Conservation (phyloP, 257 asterid genomes). For the Catharanthus roseus region DNA sequence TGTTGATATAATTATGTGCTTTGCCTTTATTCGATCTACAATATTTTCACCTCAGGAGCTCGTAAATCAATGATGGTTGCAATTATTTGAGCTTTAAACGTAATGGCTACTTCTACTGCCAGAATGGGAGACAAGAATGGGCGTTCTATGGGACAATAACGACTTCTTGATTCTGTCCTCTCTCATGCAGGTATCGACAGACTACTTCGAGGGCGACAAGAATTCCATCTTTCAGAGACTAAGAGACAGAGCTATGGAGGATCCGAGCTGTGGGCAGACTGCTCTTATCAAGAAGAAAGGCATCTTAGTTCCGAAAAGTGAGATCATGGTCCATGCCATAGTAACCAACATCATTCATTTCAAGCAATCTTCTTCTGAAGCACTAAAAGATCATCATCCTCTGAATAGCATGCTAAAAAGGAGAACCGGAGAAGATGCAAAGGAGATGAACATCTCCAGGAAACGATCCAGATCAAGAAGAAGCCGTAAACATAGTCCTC, state of each 20-base stretch:
- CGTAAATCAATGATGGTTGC: background rate
- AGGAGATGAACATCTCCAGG: slow-evolving; percentile 2
- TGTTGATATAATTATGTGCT: background rate
- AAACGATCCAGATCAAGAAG: slow-evolving; percentile 21
- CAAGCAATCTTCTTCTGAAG: slow-evolving; percentile 22
- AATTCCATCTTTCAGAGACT: slow-evolving; percentile 51
- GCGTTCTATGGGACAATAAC: background rate
- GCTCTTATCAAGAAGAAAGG: slow-evolving; percentile 51
- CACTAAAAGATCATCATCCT: slow-evolving; percentile 20
- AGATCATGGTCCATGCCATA: slow-evolving; percentile 50
- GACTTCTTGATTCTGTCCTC: background rate
- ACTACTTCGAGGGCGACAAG: slow-evolving; percentile 37
- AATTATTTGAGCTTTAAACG: background rate
- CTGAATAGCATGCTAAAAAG: background rate
- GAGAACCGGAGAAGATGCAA: background rate
- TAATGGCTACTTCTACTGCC: too few relatives aligned
- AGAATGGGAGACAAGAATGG: background rate
- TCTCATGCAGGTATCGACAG: slow-evolving; percentile 38
- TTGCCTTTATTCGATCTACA: background rate
- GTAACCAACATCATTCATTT: slow-evolving; percentile 59
- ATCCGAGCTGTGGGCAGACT: slow-evolving; percentile 69
- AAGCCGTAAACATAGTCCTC: background rate
- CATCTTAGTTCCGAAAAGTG: slow-evolving; percentile 53
- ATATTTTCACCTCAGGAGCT: background rate
- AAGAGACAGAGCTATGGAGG: slow-evolving; percentile 45